Percentiles rank a stretch among this genome's conserved stretches.
phyloP scores from a whole-genome alignment of 1,284 basidiomycete genomes.

The Ganoderma sp. region DNA sequence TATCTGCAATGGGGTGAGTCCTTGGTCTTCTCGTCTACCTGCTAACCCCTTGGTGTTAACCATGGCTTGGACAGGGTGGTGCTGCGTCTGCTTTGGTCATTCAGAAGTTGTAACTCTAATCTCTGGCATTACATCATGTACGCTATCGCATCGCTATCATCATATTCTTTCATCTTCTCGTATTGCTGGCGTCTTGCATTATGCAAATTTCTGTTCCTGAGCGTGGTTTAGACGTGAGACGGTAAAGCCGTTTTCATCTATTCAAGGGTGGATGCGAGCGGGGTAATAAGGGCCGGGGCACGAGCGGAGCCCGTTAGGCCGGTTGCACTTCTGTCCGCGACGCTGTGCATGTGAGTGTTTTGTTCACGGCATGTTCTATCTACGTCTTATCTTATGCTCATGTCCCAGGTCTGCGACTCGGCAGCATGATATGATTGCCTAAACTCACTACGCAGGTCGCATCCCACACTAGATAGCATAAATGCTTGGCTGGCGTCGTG shows the following conservation, averaged over 20 bases:
- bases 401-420: conserved; percentile 1
- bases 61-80: conserved; percentile 68
- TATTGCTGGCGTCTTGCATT: neutral
- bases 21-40: neutral
- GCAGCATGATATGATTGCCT: neutral
- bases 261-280: neutral
- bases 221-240: conserved; percentile 14
- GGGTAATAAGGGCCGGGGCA: neutral
- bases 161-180: neutral
- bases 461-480: conserved; percentile 16
- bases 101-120: conserved; percentile 72
- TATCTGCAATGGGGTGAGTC: conserved; percentile 94
- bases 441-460: neutral
- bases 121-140: conserved; percentile 25
- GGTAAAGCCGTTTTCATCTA: neutral
- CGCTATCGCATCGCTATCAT: conserved; percentile 36
- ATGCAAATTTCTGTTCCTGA: conserved; percentile 10
- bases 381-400: conserved; percentile 24
- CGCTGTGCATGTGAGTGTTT: conserved; percentile 26
- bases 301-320: conserved; percentile 2
- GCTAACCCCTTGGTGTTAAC: conserved; percentile 21
- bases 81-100: conserved; percentile 91
- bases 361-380: conserved; percentile 23
- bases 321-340: conserved; percentile 21
- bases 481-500: conserved; percentile 7